Evolutionary conservation across 768 basidiomycete species (phyloP).

Genomic region (Albatrellus ellisii): DNA sequence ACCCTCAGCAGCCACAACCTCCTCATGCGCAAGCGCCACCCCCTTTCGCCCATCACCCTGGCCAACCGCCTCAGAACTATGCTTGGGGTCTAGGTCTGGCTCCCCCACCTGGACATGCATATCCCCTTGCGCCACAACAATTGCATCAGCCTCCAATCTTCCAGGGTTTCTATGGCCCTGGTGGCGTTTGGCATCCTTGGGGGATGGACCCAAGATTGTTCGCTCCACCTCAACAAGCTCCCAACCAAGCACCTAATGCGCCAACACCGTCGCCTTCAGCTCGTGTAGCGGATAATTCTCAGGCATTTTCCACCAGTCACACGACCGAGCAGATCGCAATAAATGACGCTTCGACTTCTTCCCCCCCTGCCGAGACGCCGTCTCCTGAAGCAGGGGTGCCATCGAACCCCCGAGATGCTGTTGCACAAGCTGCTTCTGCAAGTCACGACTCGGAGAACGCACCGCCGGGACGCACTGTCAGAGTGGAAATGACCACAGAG

Average conservation of each 20-base stretch:
- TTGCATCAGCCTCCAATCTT: constrained; percentile 11
- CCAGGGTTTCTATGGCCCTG: constrained; percentile 11
- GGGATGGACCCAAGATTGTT: constrained; percentile 4
- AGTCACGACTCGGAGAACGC: constrained; percentile 23
- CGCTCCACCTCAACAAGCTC: constrained; percentile 7
- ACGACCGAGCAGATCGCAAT: too few species aligned
- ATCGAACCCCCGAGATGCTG: constrained; percentile 46
- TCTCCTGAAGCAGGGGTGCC: too few species aligned
- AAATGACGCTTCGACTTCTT: too few species aligned
- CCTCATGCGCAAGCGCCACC: constrained; percentile 11
- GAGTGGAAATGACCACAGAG: too few species aligned
- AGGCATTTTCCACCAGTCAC: too few species aligned
- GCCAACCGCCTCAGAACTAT: constrained; percentile 38
- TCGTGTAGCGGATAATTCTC: too few species aligned
- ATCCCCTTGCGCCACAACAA: constrained; percentile 18
- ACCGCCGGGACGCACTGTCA: too few species aligned
- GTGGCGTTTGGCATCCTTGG: constrained; percentile 11
- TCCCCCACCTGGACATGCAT: constrained; percentile 45
- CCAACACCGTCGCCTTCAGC: constrained; percentile 22
- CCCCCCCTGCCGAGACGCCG: too few species aligned
- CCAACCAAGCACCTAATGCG: neutral
- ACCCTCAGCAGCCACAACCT: constrained; percentile 12
- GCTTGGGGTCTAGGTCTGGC: constrained; percentile 42
- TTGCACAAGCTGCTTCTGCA: constrained; percentile 54
- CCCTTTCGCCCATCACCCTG: constrained; percentile 15